These are phyloP conservation scores for Aspergillus sp. DNA, from an alignment of 2,329 filamentous ascomycete species.

Conservation along the genomic window DNA sequence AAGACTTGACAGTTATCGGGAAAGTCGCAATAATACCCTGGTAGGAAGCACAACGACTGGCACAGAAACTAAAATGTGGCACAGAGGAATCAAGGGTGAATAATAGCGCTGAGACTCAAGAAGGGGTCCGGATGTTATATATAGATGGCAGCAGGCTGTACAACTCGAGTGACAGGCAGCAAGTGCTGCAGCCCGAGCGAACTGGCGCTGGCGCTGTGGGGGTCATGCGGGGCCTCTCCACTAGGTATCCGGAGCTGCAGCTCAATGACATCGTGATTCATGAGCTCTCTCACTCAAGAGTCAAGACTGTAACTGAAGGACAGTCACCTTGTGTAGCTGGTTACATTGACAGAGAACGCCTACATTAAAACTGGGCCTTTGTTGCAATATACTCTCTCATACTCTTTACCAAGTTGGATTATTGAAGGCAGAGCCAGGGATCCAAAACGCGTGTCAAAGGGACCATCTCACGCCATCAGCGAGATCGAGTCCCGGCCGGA, in stretches of 20 bases:
- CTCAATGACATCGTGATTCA: background rate
- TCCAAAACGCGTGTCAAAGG: background rate
- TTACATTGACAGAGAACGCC: background rate
- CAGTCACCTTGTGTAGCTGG: background rate
- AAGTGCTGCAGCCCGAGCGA: background rate
- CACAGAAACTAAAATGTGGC: too few relatives aligned
- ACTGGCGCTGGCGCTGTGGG: constrained; percentile 2
- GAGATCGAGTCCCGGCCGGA: constrained; percentile 14
- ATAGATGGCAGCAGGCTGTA: background rate
- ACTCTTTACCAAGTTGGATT: background rate
- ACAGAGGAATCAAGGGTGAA: too few relatives aligned
- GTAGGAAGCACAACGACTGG: too few relatives aligned
- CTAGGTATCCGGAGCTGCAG: background rate
- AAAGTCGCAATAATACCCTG: too few relatives aligned
- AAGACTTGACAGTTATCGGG: too few relatives aligned
- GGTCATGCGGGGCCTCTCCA: constrained; percentile 15
- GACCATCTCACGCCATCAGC: constrained; percentile 17
- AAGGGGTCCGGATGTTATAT: background rate
- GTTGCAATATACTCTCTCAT: background rate
- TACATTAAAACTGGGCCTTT: background rate
- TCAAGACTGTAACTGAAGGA: background rate
- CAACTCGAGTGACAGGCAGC: background rate
- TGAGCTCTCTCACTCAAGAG: background rate
- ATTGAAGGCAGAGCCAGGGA: background rate
- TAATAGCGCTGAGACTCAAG: background rate